phyloP scores from a whole-genome alignment of 2,329 filamentous ascomycete species.

The Aureobasidium pullulans region DNA sequence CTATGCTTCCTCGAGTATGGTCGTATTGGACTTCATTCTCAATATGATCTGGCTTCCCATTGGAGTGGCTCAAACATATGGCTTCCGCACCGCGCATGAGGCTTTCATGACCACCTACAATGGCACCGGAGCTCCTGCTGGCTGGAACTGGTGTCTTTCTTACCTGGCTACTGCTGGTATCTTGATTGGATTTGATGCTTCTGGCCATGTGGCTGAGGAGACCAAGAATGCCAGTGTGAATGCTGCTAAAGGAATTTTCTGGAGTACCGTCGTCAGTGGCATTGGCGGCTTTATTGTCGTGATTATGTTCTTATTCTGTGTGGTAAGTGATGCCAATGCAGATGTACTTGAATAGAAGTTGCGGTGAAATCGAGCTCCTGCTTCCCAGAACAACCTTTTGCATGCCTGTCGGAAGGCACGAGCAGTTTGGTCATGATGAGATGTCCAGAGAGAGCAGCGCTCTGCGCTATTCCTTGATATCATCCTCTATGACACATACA shows the following conservation, averaged over 20 bases:
- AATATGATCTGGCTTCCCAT: conserved; percentile 57
- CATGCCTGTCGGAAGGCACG: no score
- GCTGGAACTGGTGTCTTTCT: conserved; percentile 58
- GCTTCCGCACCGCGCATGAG: conserved; percentile 50
- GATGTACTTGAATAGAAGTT: no score
- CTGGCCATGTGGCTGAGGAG: conserved; percentile 54
- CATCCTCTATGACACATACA: no score
- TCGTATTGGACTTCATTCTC: conserved; percentile 51
- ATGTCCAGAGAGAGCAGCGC: no score
- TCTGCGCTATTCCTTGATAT: no score
- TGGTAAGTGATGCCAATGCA: conserved; percentile 19
- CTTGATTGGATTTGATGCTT: conserved; percentile 54
- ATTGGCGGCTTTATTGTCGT: conserved; percentile 49
- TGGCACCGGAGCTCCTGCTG: conserved; percentile 39
- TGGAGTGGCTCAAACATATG: conserved; percentile 47
- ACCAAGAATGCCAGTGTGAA: conserved; percentile 50
- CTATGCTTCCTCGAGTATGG: conserved; percentile 42
- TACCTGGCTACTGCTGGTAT: conserved; percentile 55
- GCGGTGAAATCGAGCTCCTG: no score
- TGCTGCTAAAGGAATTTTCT: conserved; percentile 53
- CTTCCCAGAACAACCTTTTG: no score
- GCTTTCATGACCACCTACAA: conserved; percentile 57
- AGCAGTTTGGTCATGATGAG: no score
- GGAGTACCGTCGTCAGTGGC: conserved; percentile 51
- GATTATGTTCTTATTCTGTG: conserved; percentile 53